Base-by-base conservation (phyloP, 345 rosid species). In the Populus simonii region DNA sequence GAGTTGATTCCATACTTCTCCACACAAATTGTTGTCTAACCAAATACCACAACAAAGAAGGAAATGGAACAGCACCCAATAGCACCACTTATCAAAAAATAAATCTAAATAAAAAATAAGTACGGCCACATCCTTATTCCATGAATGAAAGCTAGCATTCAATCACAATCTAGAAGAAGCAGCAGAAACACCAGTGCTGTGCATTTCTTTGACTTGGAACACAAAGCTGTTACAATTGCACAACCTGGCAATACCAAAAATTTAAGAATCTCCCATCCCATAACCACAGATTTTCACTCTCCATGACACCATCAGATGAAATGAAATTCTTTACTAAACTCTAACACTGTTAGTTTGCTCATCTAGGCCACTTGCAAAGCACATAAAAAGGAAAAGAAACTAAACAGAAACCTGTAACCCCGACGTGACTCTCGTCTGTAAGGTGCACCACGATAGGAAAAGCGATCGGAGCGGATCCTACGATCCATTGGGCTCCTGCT, bases 401-500 rank as follows among this genome's bases (percentile, higher is more conserved):
- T 66, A 68, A 80, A 67, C 74, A 79, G 79, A 82, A 88, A 93
- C 97, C 96, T 96, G 96, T 87, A 92, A 81, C 93, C 86, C 88
- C 90, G 92, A 75, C 88, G 92, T 41, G 93, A 83, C 71, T 94
- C 98, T 75, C 92, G 87, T 79, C 88, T 83, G 90, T 91, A 96
- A 69, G 98, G 97, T 80, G 96, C 96, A 90, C 92, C 88, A 69
- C 94, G 94, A 81, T 91, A 96, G 55, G 99, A 88, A 81, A 84
- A 82, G 31, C 93, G 93, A 53, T 92, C 92, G 72, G 92, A 83
- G 65, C 98, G 96, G 85, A 93, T 91, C 85, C 88, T 95, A 75
- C 97, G 97, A 89, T 86, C 93, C 87, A 89, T 82, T 6, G 97
- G 99, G 77, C 97, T 93, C 84, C 94, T 82, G 87, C 94, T 89